Evolutionary conservation across 1,284 basidiomycete species (phyloP).

Genomic region (Apiotrichum brassicae): DNA sequence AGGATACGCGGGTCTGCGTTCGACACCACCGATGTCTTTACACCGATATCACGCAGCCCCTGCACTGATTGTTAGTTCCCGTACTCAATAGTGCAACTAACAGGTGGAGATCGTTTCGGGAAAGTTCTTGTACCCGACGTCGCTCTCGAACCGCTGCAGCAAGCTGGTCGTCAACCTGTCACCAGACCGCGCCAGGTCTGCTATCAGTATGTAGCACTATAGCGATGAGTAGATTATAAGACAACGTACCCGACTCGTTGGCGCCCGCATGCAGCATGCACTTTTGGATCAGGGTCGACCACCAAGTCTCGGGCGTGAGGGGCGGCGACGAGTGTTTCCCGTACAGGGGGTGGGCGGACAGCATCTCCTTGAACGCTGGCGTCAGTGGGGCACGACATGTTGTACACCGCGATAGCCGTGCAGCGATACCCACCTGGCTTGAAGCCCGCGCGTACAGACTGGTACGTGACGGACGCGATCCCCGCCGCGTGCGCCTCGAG

Average conservation of each 20-base stretch:
- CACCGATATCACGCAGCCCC: slow-evolving; percentile 27
- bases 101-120: slow-evolving; percentile 36
- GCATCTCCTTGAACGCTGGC: slow-evolving; percentile 39
- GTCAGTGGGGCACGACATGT: too few relatives aligned
- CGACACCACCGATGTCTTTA: slow-evolving; percentile 41
- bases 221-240: slow-evolving; percentile 1
- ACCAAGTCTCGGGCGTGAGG: slow-evolving; percentile 42
- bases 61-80: slow-evolving; percentile 27
- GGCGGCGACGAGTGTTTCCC: slow-evolving; percentile 37
- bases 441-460: slow-evolving; percentile 38
- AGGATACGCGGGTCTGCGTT: slow-evolving; percentile 45
- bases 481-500: slow-evolving; percentile 41
- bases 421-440: slow-evolving; percentile 34
- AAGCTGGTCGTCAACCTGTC: slow-evolving; percentile 21
- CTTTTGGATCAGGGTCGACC: slow-evolving; percentile 37
- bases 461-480: slow-evolving; percentile 28
- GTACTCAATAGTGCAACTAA: too few relatives aligned
- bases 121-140: slow-evolving; percentile 41
- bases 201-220: not conserved
- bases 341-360: slow-evolving; percentile 32
- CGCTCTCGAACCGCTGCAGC: slow-evolving; percentile 41
- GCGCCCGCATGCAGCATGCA: slow-evolving; percentile 41
- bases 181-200: slow-evolving; percentile 28
- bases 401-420: too few relatives aligned
- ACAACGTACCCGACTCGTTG: slow-evolving; percentile 19